A percentile compares a stretch with the other conserved stretches of the same genome.
Conservation (phyloP, 768 basidiomycete genomes). For the Russula vinacea region DNA sequence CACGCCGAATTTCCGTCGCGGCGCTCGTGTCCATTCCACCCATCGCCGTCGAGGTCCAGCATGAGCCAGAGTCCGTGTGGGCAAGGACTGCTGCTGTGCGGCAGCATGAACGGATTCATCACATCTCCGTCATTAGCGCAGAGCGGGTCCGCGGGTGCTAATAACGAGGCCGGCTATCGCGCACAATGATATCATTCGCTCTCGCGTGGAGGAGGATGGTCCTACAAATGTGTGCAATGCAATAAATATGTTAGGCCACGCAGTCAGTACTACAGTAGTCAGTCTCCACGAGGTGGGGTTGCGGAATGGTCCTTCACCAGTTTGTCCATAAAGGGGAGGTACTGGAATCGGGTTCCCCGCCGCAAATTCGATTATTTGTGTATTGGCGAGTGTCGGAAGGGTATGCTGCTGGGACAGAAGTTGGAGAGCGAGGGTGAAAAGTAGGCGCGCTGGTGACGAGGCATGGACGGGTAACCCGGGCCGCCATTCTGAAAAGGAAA, state of each 20-base stretch:
- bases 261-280: no score
- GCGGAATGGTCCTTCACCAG: constrained; percentile 27
- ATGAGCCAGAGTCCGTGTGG: constrained; percentile 36
- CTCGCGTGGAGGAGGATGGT: constrained; percentile 35
- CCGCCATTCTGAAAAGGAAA: neutral
- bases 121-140: constrained; percentile 35
- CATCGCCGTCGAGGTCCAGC: constrained; percentile 34
- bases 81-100: neutral
- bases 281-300: neutral
- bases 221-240: neutral
- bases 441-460: neutral
- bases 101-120: neutral
- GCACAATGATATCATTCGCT: constrained; percentile 41
- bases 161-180: constrained; percentile 38
- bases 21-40: neutral
- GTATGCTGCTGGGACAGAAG: neutral
- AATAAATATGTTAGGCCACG: neutral
- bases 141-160: constrained; percentile 34
- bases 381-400: constrained; percentile 45
- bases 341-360: constrained; percentile 35
- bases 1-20: constrained; percentile 22
- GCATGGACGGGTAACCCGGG: neutral
- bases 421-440: neutral
- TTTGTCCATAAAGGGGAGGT: constrained; percentile 27
- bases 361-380: constrained; percentile 62